Evolutionary conservation across 2,329 filamentous ascomycete genomes (phyloP), one percentile per base, ranked within the genome.

Genomic region (Fusarium newnesense): DNA sequence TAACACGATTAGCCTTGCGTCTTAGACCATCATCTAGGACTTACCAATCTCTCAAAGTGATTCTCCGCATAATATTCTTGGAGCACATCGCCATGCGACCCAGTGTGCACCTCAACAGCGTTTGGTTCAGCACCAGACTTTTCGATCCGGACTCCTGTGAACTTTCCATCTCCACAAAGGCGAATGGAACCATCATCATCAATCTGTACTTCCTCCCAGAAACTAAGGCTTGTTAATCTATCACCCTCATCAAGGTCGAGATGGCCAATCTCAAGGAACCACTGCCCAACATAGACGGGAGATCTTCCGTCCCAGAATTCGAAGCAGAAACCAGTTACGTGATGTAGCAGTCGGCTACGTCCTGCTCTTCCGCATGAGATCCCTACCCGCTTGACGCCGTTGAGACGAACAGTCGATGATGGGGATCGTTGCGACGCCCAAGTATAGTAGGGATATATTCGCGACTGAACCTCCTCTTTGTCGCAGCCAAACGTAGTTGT

Each of bases 261-360:
- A 28, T 46, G 26, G 0, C 8, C 16, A 30, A 58, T 42, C 24
- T 69, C 60, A 4, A 19, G 2, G 8, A 42, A 58, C 68, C 65
- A 70, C 18, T 70, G 68, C 2, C 68, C 65, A 13, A 61, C 13
- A n/a, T 61, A 70, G 3, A 46, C 4, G 1, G 60, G 34, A 4
- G 28, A 6, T 0, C 13, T 43, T 2, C 26, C 19, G 7, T 40
- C 42, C 65, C 56, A 56, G 16, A 61, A 70, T 5, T 69, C 60
- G n/a, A 70, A 59, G 32, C 46, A 43, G 13, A 70, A 37, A 1
- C 68, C 68, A 16, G 65, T 50, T 11, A 70, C 16, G 1, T 69
- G 26, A 5, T 42, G 4, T 9, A 18, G 15, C 0, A 3, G 21
- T 7, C 68, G 60, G 2, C 19, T 28, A 12, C 36, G 34, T 7